Evolutionary conservation across 352 stramenopile genomes (phyloP).

Genomic region (Pythium sukuiense): DNA sequence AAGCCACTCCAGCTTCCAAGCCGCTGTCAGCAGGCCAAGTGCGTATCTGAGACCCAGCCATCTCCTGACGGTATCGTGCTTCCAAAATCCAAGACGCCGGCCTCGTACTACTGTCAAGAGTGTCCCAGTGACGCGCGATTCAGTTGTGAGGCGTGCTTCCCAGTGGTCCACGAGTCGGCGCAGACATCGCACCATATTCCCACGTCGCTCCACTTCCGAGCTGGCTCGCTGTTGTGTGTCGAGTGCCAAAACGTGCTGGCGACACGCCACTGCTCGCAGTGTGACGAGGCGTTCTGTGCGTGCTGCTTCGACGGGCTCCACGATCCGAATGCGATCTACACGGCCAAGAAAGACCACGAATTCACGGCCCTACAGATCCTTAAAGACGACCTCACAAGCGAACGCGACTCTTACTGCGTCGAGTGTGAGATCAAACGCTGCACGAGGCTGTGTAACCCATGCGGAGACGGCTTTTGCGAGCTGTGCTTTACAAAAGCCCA

Average conservation of each 20-base stretch:
- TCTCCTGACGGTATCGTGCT: not conserved
- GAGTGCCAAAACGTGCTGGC: slow-evolving; percentile 52
- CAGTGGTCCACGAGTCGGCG: slow-evolving; percentile 42
- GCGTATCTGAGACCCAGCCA: not conserved
- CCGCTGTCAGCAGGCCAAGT: slow-evolving; percentile 36
- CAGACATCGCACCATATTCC: slow-evolving; percentile 43
- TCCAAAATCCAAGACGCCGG: not conserved
- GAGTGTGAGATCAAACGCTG: slow-evolving; percentile 58
- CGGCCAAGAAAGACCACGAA: slow-evolving; percentile 37
- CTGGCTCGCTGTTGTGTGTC: slow-evolving; percentile 48
- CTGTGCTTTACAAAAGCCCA: slow-evolving; percentile 53
- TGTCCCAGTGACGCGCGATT: slow-evolving; percentile 15
- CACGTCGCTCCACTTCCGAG: slow-evolving; percentile 49
- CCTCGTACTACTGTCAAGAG: slow-evolving; percentile 52
- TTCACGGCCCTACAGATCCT: slow-evolving; percentile 50
- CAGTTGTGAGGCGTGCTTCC: slow-evolving; percentile 51
- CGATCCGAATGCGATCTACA: slow-evolving; percentile 16
- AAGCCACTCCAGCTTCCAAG: slow-evolving; percentile 16
- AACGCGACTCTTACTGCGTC: slow-evolving; percentile 64
- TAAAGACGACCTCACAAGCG: slow-evolving; percentile 49
- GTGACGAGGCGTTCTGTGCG: slow-evolving; percentile 62
- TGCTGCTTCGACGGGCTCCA: slow-evolving; percentile 48
- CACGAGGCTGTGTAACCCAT: slow-evolving; percentile 69
- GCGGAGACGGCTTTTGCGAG: slow-evolving; percentile 74
- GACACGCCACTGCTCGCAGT: slow-evolving; percentile 49